phyloP scores from a whole-genome alignment of 2,329 filamentous ascomycete species.

The Aspergillus chevalieri region DNA sequence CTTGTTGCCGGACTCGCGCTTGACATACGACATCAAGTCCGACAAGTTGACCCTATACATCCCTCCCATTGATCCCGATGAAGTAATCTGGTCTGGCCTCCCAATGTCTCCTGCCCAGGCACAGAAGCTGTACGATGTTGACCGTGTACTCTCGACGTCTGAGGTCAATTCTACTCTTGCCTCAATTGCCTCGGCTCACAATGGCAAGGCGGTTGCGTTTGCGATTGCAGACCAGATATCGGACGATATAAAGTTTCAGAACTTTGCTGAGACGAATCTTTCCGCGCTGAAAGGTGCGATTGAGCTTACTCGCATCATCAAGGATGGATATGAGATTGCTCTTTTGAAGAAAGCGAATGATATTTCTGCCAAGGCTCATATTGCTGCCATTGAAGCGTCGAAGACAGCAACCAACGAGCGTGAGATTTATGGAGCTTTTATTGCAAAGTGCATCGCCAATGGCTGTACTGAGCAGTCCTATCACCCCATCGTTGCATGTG shows the following conservation, averaged over 20 bases:
- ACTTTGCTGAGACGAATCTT: slow-evolving; percentile 60
- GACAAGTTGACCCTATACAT: slow-evolving; percentile 80
- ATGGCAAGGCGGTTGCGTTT: slow-evolving; percentile 54
- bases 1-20: slow-evolving; percentile 69
- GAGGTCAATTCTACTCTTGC: slow-evolving; percentile 71
- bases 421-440: slow-evolving; percentile 74
- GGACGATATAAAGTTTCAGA: slow-evolving; percentile 63
- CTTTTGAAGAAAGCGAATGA: slow-evolving; percentile 75
- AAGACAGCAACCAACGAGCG: slow-evolving; percentile 66
- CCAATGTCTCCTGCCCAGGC: slow-evolving; percentile 74
- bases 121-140: slow-evolving; percentile 69
- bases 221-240: slow-evolving; percentile 75
- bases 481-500: slow-evolving; percentile 78
- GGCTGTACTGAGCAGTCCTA: slow-evolving; percentile 78
- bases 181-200: slow-evolving; percentile 34
- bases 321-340: slow-evolving; percentile 77
- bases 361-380: slow-evolving; percentile 72
- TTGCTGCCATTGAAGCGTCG: slow-evolving; percentile 61
- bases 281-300: slow-evolving; percentile 62
- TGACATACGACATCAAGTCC: slow-evolving; percentile 71
- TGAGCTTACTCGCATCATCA: slow-evolving; percentile 72
- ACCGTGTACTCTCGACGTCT: slow-evolving; percentile 65
- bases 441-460: slow-evolving; percentile 62
- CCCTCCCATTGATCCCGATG: slow-evolving; percentile 76
- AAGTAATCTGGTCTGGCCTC: slow-evolving; percentile 88